Base-by-base conservation (phyloP, 371 early-diverging fungal genomes). In the Zopfochytrium polystomum region DNA sequence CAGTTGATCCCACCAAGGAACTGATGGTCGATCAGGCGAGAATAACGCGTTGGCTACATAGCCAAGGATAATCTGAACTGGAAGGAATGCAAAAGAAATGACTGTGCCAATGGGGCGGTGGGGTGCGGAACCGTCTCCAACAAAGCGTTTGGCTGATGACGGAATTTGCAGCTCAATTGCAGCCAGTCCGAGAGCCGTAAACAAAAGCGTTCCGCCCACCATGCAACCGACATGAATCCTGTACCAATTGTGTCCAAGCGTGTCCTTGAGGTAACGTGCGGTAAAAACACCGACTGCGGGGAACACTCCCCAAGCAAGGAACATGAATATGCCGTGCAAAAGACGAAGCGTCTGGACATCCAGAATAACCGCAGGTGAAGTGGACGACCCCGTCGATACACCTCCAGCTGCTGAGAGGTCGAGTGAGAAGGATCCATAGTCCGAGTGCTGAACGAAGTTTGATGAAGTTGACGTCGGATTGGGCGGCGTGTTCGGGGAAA, bases 1-100 rank as follows among this genome's bases (percentile, higher is more conserved):
- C 25, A 67, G 47, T 43, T 69, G 63, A 42, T 78, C 78, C 62
- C 66, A 67, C 59, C 55, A 65, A 11, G 75, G 75, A 13, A 75
- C 59, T 25, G 44, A 11, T 2, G 22, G 31, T 3, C 78, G 67
- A 15, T 46, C 32, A 0, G 71, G 65, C 4, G 18, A 43, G 53
- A 35, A 78, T 25, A 68, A 25, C 9, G 25, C 15, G 65, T 78
- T 61, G 49, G 59, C 53, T 22, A 70, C 35, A 46, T 57, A 58
- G 18, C 78, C 78, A 31, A 74, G 63, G 27, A 60, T 34, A 20
- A 68, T 47, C 38, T 77, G 74, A 9, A 63, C 26, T 3, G 61
- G 31, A 5, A 65, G 50, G 31, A 59, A 18, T 22, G 31, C 60
- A 9, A 60, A 42, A 23, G 26, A 26, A 27, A 60, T 15, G 7